These are phyloP conservation scores for Pythium guiyangense DNA, from an alignment of 352 stramenopile genomes.

Conservation along the genomic window DNA sequence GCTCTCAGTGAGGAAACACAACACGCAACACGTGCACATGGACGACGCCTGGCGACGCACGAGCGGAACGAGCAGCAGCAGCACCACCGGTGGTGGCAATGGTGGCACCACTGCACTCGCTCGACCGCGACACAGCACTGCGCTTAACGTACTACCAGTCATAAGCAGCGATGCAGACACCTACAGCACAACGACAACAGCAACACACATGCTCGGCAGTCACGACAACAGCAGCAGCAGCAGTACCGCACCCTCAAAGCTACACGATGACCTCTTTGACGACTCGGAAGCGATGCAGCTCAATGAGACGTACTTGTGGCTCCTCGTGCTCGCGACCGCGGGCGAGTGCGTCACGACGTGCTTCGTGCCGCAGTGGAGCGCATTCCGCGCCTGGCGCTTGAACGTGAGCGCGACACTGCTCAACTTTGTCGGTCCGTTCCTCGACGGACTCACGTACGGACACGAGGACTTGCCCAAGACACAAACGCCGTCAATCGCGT, in stretches of 20 bases:
- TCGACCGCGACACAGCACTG: slow-evolving; percentile 3
- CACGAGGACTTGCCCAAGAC: slow-evolving; percentile 40
- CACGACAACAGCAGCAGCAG: not conserved
- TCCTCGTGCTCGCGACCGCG: slow-evolving; percentile 56
- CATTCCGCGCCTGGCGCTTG: slow-evolving; percentile 28
- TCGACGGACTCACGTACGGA: slow-evolving; percentile 68
- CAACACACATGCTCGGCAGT: not conserved
- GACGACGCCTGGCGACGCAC: no score
- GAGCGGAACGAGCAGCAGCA: no score
- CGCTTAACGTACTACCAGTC: slow-evolving; percentile 6
- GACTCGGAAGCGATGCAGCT: slow-evolving; percentile 26
- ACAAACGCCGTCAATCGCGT: slow-evolving; percentile 28
- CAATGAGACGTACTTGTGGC: slow-evolving; percentile 62
- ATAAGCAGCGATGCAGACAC: not conserved
- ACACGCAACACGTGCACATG: no score
- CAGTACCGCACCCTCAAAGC: not conserved
- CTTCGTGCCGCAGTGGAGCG: slow-evolving; percentile 50
- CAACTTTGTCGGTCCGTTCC: slow-evolving; percentile 70
- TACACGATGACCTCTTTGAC: slow-evolving; percentile 6
- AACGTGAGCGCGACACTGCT: slow-evolving; percentile 67
- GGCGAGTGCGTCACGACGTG: slow-evolving; percentile 82
- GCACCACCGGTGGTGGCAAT: not conserved
- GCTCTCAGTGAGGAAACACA: no score
- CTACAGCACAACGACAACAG: not conserved
- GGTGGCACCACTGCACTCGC: not conserved